Evolutionary conservation across 768 basidiomycete genomes (phyloP).

Genomic region (Tricholoma furcatifolium): DNA sequence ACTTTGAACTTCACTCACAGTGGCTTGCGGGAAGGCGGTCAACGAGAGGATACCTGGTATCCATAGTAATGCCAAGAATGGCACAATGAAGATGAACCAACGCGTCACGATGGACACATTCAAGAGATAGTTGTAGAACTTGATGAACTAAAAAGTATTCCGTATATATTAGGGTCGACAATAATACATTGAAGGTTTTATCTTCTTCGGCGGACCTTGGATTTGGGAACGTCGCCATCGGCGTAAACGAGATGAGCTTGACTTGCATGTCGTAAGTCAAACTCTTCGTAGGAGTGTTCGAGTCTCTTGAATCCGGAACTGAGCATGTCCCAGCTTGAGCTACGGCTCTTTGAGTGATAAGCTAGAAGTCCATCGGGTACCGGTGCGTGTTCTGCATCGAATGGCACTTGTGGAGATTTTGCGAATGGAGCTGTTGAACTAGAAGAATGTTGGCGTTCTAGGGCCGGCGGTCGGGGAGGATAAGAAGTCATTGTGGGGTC

Average conservation of each 20-base stretch:
- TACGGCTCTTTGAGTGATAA: conserved; percentile 19
- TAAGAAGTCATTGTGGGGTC: conserved; percentile 18
- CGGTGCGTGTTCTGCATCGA: conserved; percentile 25
- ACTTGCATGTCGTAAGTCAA: conserved; percentile 53
- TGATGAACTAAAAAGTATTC: conserved; percentile 53
- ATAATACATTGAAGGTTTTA: background rate
- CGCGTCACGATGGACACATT: conserved; percentile 76
- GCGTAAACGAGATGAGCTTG: conserved; percentile 53
- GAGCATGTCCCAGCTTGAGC: conserved; percentile 50
- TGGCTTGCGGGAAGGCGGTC: conserved; percentile 44
- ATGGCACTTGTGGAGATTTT: background rate
- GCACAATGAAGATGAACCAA: conserved; percentile 79
- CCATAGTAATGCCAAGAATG: conserved; percentile 65
- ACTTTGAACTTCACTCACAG: conserved; percentile 40
- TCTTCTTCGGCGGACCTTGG: conserved; percentile 37
- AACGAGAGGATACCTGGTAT: conserved; percentile 74
- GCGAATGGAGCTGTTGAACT: conserved; percentile 13
- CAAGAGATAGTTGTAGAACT: conserved; percentile 70
- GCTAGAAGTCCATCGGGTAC: conserved; percentile 8
- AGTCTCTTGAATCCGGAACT: conserved; percentile 45
- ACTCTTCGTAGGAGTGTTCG: conserved; percentile 57
- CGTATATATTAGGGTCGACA: too few species aligned
- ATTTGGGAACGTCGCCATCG: conserved; percentile 60
- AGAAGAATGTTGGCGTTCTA: conserved; percentile 5
- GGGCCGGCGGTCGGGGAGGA: conserved; percentile 14